These are phyloP conservation scores for Camptophora hylomeconis DNA, from an alignment of 2,329 filamentous ascomycete species.

Conservation along the genomic window DNA sequence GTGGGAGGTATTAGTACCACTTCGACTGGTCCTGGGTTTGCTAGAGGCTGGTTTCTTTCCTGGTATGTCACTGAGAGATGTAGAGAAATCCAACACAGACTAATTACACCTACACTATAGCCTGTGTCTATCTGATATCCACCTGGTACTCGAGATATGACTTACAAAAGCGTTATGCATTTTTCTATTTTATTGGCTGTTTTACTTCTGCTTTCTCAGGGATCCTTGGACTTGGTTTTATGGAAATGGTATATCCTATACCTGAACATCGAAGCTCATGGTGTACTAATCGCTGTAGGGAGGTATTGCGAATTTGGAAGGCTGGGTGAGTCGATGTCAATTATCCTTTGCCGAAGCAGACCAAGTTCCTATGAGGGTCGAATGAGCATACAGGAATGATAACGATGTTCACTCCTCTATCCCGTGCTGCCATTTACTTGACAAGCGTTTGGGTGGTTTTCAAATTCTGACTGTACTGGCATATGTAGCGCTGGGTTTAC, in stretches of 20 bases:
- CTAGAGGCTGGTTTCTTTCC: slow-evolving; percentile 58
- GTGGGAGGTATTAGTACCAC: slow-evolving; percentile 13
- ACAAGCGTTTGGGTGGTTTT: too few species aligned
- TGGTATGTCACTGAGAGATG: slow-evolving; percentile 15
- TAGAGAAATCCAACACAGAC: background rate
- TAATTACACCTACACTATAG: too few species aligned
- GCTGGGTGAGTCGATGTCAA: slow-evolving; percentile 3
- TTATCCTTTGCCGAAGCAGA: background rate
- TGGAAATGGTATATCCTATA: slow-evolving; percentile 25
- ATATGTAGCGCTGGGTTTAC: too few species aligned
- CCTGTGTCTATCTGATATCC: slow-evolving; percentile 53
- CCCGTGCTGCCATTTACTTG: too few species aligned
- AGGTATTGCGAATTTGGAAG: slow-evolving; percentile 8
- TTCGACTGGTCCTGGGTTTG: slow-evolving; percentile 41
- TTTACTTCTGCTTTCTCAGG: slow-evolving; percentile 36
- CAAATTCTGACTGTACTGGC: too few species aligned
- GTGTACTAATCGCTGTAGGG: too few species aligned
- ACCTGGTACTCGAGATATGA: slow-evolving; percentile 18
- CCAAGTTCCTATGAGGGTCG: too few species aligned
- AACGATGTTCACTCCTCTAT: too few species aligned
- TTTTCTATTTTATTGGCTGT: slow-evolving; percentile 38
- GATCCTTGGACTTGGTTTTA: slow-evolving; percentile 31
- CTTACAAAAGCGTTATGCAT: slow-evolving; percentile 25
- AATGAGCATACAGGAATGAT: too few species aligned
- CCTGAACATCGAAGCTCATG: too few species aligned